Evolutionary conservation across 2,329 filamentous ascomycete species (phyloP), one percentile per base, ranked within the genome.

Genomic region (Lecanicillium sp.): DNA sequence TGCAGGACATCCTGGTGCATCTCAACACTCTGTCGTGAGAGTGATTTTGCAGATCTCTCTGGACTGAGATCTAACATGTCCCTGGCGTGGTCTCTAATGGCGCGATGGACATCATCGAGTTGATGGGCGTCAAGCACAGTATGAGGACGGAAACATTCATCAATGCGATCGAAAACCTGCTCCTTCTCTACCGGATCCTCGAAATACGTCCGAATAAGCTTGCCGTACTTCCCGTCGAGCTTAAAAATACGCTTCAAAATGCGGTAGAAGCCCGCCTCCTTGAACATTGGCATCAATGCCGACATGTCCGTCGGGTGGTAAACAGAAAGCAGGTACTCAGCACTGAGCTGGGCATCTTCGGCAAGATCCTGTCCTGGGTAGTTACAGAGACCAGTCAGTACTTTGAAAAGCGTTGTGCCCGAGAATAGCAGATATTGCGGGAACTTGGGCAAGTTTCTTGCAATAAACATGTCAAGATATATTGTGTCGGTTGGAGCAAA

Each of bases 391-490:
- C 88, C 84, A 28, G 78, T 70, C 18, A 98, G 71, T 9, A 96
- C 81, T 43, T 80, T 81, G 43, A 88, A 86, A 1, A 98, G 70
- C 2, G 85, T 84, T 3, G 86, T 88, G 14, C 89, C 92, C 0
- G 90, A 85, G 33, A 98, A 77, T 10, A 97, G 74, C 36, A 98
- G 81, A 53, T 96, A 96, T 56, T 97, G 90, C 1, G 89, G 88
- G 54, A 95, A 98, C 58, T 98, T 98, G 4, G 94, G 87, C 36
- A 98, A 66, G 56, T 95, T 98, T 40, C 92, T 80, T 14, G 92
- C 90, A 55, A 98, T 84, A 55, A 98, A 98, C 88, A 98, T 98
- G 61, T 98, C 88, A 32, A 98, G 74, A 59, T 95, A 98, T 40
- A 98, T 86, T 11, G 85, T 89, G 54, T 97, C 88, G 44, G 84